Percentiles rank a stretch among this genome's conserved stretches.
phyloP scores from a whole-genome alignment of 1,139 yeast genomes.

The Taphrina flavorubra region DNA sequence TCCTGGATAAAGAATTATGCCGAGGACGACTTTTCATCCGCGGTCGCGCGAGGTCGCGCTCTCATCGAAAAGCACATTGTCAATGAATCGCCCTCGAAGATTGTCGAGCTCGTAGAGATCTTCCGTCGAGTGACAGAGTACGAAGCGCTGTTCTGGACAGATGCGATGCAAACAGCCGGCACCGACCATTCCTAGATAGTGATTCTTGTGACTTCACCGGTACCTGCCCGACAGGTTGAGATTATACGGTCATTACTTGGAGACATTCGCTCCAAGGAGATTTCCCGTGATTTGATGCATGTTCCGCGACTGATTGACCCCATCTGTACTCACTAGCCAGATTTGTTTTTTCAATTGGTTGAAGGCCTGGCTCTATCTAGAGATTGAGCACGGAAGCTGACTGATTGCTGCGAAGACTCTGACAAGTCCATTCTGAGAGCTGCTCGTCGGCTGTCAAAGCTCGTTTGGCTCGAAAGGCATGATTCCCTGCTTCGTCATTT shows the following conservation, averaged over 20 bases:
- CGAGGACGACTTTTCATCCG: constrained; percentile 62
- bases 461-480: constrained; percentile 33
- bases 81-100: constrained; percentile 20
- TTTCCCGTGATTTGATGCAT: neutral
- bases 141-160: constrained; percentile 38
- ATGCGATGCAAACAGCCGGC: constrained; percentile 12
- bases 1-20: constrained; percentile 69
- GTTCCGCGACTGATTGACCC: neutral
- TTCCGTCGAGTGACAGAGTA: constrained; percentile 40
- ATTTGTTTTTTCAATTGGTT: no score
- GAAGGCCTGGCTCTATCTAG: no score
- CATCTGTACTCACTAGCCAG: no score
- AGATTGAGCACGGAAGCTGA: no score
- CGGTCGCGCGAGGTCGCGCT: constrained; percentile 58
- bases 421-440: no score
- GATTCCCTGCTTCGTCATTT: constrained; percentile 9
- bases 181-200: constrained; percentile 3
- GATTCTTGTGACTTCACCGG: constrained; percentile 19
- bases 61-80: constrained; percentile 26
- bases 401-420: no score
- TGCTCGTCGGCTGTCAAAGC: neutral
- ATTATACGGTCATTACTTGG: constrained; percentile 35
- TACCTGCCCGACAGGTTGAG: constrained; percentile 32
- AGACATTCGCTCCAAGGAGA: constrained; percentile 35
- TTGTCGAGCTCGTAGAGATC: constrained; percentile 33